These are phyloP conservation scores for Coemansia sp. DNA, from an alignment of 371 early-diverging fungal species.

Conservation along the genomic window DNA sequence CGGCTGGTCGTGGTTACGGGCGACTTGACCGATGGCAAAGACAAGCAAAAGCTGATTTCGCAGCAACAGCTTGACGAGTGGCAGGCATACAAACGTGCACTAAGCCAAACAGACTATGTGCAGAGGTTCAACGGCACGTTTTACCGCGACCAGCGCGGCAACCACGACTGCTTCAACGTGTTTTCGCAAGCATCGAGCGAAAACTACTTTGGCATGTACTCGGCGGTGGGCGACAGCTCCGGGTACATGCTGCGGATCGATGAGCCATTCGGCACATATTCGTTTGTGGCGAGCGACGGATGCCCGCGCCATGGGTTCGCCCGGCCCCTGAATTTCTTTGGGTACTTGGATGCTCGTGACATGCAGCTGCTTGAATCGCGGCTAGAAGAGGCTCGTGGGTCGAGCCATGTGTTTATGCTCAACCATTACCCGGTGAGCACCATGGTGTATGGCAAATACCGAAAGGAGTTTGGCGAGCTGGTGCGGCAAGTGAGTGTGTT, in stretches of 20 bases:
- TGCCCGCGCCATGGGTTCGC: constrained; percentile 80
- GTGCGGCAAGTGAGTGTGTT: constrained; percentile 65
- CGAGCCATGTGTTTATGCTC: constrained; percentile 54
- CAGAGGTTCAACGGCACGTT: constrained; percentile 52
- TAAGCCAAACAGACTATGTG: constrained; percentile 51
- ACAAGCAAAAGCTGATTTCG: constrained; percentile 59
- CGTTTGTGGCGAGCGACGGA: constrained; percentile 82
- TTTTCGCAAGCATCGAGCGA: constrained; percentile 60
- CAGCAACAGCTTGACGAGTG: constrained; percentile 83
- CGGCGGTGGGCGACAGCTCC: constrained; percentile 55
- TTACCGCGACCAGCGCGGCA: constrained; percentile 86
- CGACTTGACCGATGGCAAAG: constrained; percentile 89
- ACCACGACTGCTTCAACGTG: constrained; percentile 84
- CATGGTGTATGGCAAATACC: constrained; percentile 67
- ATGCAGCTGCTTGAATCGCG: constrained; percentile 69
- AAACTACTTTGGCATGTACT: constrained; percentile 65
- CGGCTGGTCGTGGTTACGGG: constrained; percentile 69
- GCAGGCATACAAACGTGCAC: constrained; percentile 65
- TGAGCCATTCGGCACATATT: constrained; percentile 68
- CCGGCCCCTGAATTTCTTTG: constrained; percentile 90
- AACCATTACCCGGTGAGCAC: constrained; percentile 85
- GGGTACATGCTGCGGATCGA: constrained; percentile 65
- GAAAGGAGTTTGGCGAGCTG: constrained; percentile 62
- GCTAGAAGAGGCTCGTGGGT: constrained; percentile 42
- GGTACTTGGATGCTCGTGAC: constrained; percentile 68